phyloP scores from a whole-genome alignment of 768 basidiomycete species.

The Epithele typhae region DNA sequence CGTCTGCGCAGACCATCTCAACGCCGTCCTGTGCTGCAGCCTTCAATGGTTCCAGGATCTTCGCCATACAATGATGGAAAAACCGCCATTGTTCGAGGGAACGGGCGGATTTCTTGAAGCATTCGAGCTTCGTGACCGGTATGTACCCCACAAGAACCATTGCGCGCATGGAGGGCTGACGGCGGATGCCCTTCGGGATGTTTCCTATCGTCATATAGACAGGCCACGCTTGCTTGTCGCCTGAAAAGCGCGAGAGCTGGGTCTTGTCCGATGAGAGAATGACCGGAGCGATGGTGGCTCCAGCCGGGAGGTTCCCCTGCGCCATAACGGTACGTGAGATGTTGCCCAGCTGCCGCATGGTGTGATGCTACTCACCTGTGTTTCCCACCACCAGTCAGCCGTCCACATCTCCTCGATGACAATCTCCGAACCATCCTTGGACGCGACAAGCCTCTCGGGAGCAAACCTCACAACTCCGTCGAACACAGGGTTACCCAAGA shows the following conservation, averaged over 20 bases:
- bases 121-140: constrained; percentile 27
- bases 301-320: no score
- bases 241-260: constrained; percentile 19
- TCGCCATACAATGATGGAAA: constrained; percentile 21
- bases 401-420: constrained; percentile 41
- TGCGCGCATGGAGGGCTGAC: constrained; percentile 15
- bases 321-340: no score
- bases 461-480: constrained; percentile 22
- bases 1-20: constrained; percentile 20
- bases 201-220: constrained; percentile 32
- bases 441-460: constrained; percentile 33
- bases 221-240: constrained; percentile 29
- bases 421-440: constrained; percentile 18
- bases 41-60: constrained; percentile 17
- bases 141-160: constrained; percentile 26
- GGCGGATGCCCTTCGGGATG: constrained; percentile 18
- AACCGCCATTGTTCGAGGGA: constrained; percentile 17
- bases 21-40: constrained; percentile 20
- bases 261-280: constrained; percentile 31
- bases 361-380: no score
- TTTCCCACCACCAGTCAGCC: constrained; percentile 46
- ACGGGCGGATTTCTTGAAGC: constrained; percentile 14
- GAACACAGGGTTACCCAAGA: constrained; percentile 33
- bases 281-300: constrained; percentile 23
- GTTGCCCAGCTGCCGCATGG: no score